Percentiles rank a stretch among this genome's conserved stretches.
phyloP scores from a whole-genome alignment of 768 basidiomycete species.

The Heimioporus sp. region DNA sequence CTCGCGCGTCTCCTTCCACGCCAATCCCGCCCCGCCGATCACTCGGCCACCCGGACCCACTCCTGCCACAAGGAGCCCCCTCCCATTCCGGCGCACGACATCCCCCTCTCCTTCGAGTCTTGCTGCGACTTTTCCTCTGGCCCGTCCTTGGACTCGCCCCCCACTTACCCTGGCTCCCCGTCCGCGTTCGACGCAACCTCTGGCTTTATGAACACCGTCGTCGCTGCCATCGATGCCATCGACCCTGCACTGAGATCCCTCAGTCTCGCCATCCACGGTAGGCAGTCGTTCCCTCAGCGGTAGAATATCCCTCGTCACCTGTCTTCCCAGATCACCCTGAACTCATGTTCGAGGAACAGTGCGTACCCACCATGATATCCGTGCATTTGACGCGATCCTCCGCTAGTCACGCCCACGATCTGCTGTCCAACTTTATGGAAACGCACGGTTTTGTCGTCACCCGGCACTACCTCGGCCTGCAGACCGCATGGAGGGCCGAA shows the following conservation, averaged over 20 bases:
- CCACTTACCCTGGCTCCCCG: conserved; percentile 37
- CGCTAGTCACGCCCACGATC: conserved; percentile 68
- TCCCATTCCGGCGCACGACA: neutral
- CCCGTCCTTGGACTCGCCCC: conserved; percentile 34
- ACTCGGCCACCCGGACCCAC: conserved; percentile 2
- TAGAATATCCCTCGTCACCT: conserved; percentile 4
- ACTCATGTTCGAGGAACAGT: conserved; percentile 64
- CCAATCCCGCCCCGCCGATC: neutral
- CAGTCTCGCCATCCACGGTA: conserved; percentile 74
- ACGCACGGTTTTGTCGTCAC: conserved; percentile 70
- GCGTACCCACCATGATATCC: conserved; percentile 16
- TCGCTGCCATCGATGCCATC: conserved; percentile 49
- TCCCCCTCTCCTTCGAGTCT: conserved; percentile 36
- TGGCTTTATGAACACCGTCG: conserved; percentile 53
- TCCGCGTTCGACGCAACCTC: conserved; percentile 15
- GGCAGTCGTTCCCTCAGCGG: conserved; percentile 12
- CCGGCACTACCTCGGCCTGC: conserved; percentile 62
- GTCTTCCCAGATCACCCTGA: conserved; percentile 59
- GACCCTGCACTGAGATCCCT: conserved; percentile 55
- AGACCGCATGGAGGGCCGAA: conserved; percentile 79
- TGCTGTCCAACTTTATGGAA: conserved; percentile 64
- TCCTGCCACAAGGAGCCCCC: conserved; percentile 3
- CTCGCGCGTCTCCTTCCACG: conserved; percentile 19
- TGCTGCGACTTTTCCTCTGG: conserved; percentile 44
- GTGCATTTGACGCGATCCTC: conserved; percentile 6